These are phyloP conservation scores for Volutella citrinella DNA, from an alignment of 2,329 filamentous ascomycete species.

Conservation along the genomic window DNA sequence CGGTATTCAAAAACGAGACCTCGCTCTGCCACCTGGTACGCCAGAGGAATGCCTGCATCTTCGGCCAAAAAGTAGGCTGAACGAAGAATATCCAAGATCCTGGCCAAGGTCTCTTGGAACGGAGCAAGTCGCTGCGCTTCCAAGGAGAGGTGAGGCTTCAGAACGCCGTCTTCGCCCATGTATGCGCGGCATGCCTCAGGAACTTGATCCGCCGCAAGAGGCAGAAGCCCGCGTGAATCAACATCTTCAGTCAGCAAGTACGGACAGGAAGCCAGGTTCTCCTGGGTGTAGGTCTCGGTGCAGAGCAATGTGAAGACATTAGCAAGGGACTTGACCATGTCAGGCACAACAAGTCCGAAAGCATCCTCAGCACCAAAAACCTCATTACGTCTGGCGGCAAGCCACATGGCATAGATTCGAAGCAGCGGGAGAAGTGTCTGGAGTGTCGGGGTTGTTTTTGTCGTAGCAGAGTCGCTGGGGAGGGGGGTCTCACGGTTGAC, in stretches of 20 bases:
- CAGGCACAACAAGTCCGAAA: constrained; percentile 42
- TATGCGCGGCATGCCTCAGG: constrained; percentile 39
- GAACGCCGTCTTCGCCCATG: constrained; percentile 30
- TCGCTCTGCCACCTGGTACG: constrained; percentile 23
- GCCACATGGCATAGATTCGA: constrained; percentile 54
- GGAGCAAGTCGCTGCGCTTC: constrained; percentile 28
- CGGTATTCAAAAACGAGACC: constrained; percentile 34
- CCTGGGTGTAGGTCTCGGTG: constrained; percentile 37
- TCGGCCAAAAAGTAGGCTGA: constrained; percentile 47
- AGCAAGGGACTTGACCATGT: constrained; percentile 45
- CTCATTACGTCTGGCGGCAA: constrained; percentile 45
- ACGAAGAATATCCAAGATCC: constrained; percentile 46
- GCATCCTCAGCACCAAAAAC: constrained; percentile 44
- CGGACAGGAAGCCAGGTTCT: constrained; percentile 36
- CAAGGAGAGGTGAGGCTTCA: constrained; percentile 38
- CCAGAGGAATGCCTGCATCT: constrained; percentile 38
- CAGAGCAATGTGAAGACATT: constrained; percentile 49
- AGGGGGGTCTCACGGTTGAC: constrained; percentile 19
- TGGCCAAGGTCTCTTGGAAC: constrained; percentile 40
- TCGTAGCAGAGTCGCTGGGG: constrained; percentile 19
- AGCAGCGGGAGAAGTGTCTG: constrained; percentile 48
- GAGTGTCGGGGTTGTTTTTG: constrained; percentile 34
- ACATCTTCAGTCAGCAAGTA: constrained; percentile 54
- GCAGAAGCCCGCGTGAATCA: constrained; percentile 41
- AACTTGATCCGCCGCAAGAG: constrained; percentile 37